Base-by-base conservation (phyloP, 1,139 yeast genomes). In the Yamadazyma atmosphaerica region DNA sequence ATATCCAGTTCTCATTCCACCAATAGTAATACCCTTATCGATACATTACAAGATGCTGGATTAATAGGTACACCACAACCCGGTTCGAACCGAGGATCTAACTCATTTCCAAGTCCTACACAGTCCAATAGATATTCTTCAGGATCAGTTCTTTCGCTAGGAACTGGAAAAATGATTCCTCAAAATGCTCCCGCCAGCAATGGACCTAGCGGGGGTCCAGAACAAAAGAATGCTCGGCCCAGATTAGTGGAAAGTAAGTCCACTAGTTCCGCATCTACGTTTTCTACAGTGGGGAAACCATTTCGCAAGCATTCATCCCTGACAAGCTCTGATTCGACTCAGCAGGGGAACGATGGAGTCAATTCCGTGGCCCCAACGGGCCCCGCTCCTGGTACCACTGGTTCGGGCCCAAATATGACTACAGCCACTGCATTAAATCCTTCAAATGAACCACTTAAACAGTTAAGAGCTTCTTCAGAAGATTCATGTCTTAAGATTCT, bases 401-500 rank as follows among this genome's bases (percentile, higher is more conserved):
- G 17, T 5, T 30, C 33, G 4, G 19, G n/a, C n/a, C n/a, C 23
- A 4, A 30, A n/a, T 18, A 16, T 24, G 12, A 7, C 24, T 19
- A 19, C 35, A 12, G 29, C 39, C 21, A 30, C 38, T 9, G n/a
- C 26, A 21, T 32, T 33, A 3, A 39, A 29, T 32, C 17, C 29
- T 19, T 30, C 33, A 12, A 62, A 50, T 33, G 96, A 90, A 52
- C 95, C 96, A 0, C 72, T 89, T 51, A 87, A 88, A 52, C 95
- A 88, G 50, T 67, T 90, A 45, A 69, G 95, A 37, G 96, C 96
- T 1, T 84, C 94, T 3, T 83, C 89, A 17, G 96, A 90, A 43
- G 98, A 90, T 55, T 89, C 97, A 1, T 89, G 97, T 59, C 81
- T 86, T 52, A 87, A 86, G 60, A 85, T 92, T 19, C 65, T 92